These are phyloP conservation scores for Achaetomiella virescens DNA, from an alignment of 495 filamentous ascomycete genomes.

Conservation along the genomic window DNA sequence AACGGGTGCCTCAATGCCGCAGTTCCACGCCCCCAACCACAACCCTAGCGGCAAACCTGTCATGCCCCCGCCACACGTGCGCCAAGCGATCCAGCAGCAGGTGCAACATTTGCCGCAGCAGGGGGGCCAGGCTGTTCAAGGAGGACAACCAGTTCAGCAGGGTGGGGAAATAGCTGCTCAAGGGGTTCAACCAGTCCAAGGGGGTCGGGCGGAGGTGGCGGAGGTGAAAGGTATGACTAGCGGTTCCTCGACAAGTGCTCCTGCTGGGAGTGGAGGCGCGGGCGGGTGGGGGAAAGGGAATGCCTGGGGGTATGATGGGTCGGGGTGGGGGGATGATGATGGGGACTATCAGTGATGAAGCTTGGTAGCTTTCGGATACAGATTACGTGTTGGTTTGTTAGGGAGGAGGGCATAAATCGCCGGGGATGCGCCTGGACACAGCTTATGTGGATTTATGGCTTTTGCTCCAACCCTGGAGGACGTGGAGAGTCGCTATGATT, in stretches of 20 bases:
- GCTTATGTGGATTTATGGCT: no score
- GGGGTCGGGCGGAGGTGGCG: not conserved
- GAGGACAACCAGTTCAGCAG: not conserved
- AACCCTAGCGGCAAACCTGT: not conserved
- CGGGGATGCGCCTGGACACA: no score
- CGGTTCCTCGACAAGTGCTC: not conserved
- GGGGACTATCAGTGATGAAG: not conserved
- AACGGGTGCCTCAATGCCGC: not conserved
- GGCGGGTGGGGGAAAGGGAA: conserved; percentile 9
- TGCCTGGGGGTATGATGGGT: conserved; percentile 22
- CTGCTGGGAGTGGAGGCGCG: not conserved
- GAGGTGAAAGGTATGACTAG: not conserved
- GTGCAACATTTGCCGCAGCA: not conserved
- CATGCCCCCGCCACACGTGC: conserved; percentile 4
- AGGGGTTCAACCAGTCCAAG: no score
- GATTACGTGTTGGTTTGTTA: not conserved
- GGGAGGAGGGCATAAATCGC: not conserved
- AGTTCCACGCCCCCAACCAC: not conserved
- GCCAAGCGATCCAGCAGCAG: conserved; percentile 5
- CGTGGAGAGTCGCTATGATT: no score
- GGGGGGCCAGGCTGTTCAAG: not conserved
- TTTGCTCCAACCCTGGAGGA: no score
- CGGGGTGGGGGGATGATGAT: conserved; percentile 25
- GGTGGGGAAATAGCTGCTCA: no score
- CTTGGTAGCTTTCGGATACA: no score